Evolutionary conservation across 495 filamentous ascomycete species (phyloP).

Genomic region (Aspergillus homomorphus): DNA sequence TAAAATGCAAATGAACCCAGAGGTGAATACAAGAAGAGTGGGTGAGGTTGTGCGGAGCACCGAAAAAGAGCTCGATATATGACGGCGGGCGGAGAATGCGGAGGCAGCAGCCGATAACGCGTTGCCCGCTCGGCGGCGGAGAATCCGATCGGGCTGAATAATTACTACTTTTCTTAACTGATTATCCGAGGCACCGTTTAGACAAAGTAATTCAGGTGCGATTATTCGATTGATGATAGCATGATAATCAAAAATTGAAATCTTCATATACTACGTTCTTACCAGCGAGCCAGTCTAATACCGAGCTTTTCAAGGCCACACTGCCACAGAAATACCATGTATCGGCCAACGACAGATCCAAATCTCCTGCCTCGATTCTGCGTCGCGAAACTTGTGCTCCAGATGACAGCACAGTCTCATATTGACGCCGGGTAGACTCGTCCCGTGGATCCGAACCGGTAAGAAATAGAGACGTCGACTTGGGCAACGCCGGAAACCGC

Average conservation of each 20-base stretch:
- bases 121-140: conserved; percentile 7
- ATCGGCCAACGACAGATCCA: conserved; percentile 40
- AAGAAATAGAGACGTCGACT: conserved; percentile 56
- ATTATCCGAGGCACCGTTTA: no score
- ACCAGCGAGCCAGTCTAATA: conserved; percentile 62
- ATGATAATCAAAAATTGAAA: conserved; percentile 58
- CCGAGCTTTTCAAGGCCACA: conserved; percentile 47
- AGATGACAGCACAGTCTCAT: conserved; percentile 26
- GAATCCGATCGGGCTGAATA: conserved; percentile 12
- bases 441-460: conserved; percentile 43
- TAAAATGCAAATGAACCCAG: not conserved
- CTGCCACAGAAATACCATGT: conserved; percentile 71
- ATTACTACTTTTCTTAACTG: not conserved
- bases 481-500: conserved; percentile 47
- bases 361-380: conserved; percentile 53
- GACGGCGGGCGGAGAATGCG: conserved; percentile 1
- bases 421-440: conserved; percentile 13
- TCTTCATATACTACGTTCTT: conserved; percentile 65
- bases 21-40: no score
- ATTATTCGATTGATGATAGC: not conserved
- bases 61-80: conserved; percentile 8
- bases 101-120: conserved; percentile 18
- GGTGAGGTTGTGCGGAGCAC: conserved; percentile 2
- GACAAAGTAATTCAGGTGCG: not conserved
- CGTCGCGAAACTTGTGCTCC: conserved; percentile 46